Evolutionary conservation across 305 asterid species (phyloP).

Genomic region (Fraxinus floribunda): DNA sequence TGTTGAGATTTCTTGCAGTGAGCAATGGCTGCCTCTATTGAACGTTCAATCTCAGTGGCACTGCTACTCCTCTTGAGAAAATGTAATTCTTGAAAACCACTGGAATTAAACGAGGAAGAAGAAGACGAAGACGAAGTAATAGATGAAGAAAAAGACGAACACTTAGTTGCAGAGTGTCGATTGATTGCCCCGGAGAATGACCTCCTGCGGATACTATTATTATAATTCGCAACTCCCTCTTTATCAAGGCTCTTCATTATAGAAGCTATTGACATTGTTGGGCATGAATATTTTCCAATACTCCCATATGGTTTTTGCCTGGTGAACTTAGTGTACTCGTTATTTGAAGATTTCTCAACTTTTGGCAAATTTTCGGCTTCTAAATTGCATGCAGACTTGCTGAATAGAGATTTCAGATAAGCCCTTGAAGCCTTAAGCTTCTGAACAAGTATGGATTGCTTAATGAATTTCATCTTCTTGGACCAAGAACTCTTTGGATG

Average conservation of each 20-base stretch:
- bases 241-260: constrained; percentile 42
- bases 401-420: constrained; percentile 53
- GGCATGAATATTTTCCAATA: constrained; percentile 18
- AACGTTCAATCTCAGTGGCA: constrained; percentile 60
- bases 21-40: constrained; percentile 87
- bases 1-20: constrained; percentile 82
- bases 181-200: constrained; percentile 78
- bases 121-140: constrained; percentile 23
- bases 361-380: constrained; percentile 18
- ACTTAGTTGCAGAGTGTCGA: constrained; percentile 53
- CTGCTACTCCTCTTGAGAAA: constrained; percentile 61
- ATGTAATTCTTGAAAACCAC: constrained; percentile 41
- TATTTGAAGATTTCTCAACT: neutral
- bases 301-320: neutral
- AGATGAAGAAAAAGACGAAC: constrained; percentile 55
- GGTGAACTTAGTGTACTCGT: neutral
- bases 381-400: constrained; percentile 44
- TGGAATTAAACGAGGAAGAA: constrained; percentile 47
- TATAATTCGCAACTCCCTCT: constrained; percentile 25
- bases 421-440: constrained; percentile 62
- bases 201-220: constrained; percentile 38
- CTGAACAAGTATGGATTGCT: constrained; percentile 43
- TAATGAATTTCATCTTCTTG: constrained; percentile 56
- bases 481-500: constrained; percentile 52
- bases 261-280: neutral